Evolutionary conservation across 352 stramenopile genomes (phyloP), one percentile per base, ranked within the genome.

Genomic region (Pythium coloratum): DNA sequence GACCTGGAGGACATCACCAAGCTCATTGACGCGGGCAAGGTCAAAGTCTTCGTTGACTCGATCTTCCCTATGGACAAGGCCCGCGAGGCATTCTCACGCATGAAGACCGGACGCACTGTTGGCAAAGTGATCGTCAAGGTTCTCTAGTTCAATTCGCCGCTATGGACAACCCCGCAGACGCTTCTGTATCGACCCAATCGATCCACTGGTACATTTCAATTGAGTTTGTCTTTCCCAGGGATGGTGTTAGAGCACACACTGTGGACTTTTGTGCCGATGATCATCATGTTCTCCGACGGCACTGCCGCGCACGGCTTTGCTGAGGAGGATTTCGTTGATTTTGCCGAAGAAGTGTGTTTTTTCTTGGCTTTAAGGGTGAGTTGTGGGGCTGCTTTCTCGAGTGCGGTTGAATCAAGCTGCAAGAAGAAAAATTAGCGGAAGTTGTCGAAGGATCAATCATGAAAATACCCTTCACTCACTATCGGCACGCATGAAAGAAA

Each of bases 1-100:
- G 70, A 81, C 54, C 69, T 89, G 28, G 49, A 69, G 13, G 62
- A 73, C 33, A 76, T 92, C 51, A 66, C 72, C 4, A 66, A 69
- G 56, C 69, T 84, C 18, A 59, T 90, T 2, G 65, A 86, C 44
- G 59, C 16, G 10, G 71, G 71, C 14, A 72, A 81, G 54, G 28
- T 80, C 7, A 77, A 80, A 32, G 54, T 68, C 32, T 24, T 70
- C 1, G 73, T 87, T 9, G 75, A 81, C 58, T 72, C 69, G 42
- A 65, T 81, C 6, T 81, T 82, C 56, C 50, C 70, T 34, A 76
- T 92, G n/a, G 67, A 86, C 36, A 70, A 79, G 33, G 57, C 77
- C 0, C 9, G 67, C 3, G 80, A 84, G 1, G 84, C 75, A 42
- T 80, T 86, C 47, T 38, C 57, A n/a, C 71, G 76, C 32, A 64